These are phyloP conservation scores for Lindgomyces ingoldianus DNA, from an alignment of 495 filamentous ascomycete genomes.

Conservation along the genomic window DNA sequence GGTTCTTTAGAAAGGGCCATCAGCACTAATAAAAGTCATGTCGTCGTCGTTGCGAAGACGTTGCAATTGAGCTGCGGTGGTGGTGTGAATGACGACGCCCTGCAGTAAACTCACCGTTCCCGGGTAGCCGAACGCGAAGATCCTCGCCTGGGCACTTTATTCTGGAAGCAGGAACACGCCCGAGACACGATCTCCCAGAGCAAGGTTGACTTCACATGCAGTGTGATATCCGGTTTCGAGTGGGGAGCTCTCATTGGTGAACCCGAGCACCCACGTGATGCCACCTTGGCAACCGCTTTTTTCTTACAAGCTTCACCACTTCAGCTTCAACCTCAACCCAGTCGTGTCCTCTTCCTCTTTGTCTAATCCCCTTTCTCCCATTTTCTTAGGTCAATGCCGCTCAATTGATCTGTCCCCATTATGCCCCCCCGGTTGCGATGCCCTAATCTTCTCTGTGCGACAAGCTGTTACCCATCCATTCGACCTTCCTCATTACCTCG, in stretches of 20 bases:
- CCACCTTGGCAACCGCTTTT: constrained; percentile 1
- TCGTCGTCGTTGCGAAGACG: neutral
- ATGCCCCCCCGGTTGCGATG: constrained; percentile 37
- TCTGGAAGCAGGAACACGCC: constrained; percentile 31
- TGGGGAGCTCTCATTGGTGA: neutral
- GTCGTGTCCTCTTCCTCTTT: too few species aligned
- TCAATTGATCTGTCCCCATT: neutral
- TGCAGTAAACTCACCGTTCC: constrained; percentile 23
- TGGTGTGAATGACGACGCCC: constrained; percentile 17
- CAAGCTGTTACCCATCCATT: constrained; percentile 10
- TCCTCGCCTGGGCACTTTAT: constrained; percentile 20
- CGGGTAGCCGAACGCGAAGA: neutral
- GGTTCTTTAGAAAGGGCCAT: neutral
- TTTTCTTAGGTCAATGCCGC: too few species aligned
- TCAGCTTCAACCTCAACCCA: too few species aligned
- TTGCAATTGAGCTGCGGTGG: neutral
- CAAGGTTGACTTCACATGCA: neutral
- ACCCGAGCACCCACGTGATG: neutral
- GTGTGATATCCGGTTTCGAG: constrained; percentile 2
- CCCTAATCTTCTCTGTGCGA: constrained; percentile 13
- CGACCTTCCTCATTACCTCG: constrained; percentile 10
- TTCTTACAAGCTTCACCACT: too few species aligned
- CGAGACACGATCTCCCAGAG: constrained; percentile 23
- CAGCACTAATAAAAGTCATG: constrained; percentile 27
- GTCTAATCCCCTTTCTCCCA: too few species aligned